Evolutionary conservation across 305 asterid species (phyloP).

Genomic region (Euphrasia arctica): DNA sequence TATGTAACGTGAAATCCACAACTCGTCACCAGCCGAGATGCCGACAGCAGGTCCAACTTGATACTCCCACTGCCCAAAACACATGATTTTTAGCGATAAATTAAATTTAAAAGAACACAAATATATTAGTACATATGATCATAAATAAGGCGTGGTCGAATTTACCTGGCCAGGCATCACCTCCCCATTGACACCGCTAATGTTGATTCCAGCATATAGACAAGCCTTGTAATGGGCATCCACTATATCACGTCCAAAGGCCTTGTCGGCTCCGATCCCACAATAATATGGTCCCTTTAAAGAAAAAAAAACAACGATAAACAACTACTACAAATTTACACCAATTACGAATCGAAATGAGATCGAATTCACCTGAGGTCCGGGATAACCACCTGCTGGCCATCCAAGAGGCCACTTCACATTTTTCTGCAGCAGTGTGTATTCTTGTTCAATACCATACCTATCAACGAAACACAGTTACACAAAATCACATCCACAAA

Average conservation of each 20-base stretch:
- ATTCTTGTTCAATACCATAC: slow-evolving; percentile 93
- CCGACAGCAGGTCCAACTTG: slow-evolving; percentile 96
- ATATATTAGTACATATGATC: neutral
- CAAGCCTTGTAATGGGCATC: slow-evolving; percentile 97
- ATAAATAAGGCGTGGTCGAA: neutral
- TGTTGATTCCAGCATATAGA: slow-evolving; percentile 81
- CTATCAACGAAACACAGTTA: slow-evolving; percentile 27
- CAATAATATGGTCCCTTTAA: slow-evolving; percentile 84
- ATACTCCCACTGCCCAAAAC: slow-evolving; percentile 70
- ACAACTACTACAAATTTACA: neutral
- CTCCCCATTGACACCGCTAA: slow-evolving; percentile 87
- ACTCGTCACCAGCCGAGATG: slow-evolving; percentile 74
- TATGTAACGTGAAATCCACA: slow-evolving; percentile 92
- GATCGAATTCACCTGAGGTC: slow-evolving; percentile 66
- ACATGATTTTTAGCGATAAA: neutral
- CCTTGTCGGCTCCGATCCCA: slow-evolving; percentile 86
- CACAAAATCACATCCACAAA: neutral
- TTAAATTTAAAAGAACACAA: neutral
- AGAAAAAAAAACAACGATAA: neutral
- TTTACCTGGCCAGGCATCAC: slow-evolving; percentile 96
- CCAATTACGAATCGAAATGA: neutral
- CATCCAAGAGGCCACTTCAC: slow-evolving; percentile 93
- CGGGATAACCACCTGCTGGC: slow-evolving; percentile 86
- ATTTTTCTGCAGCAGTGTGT: slow-evolving; percentile 71
- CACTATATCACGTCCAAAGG: slow-evolving; percentile 85